phyloP scores from a whole-genome alignment of 2,329 filamentous ascomycete species.

The Penicillium sp. region DNA sequence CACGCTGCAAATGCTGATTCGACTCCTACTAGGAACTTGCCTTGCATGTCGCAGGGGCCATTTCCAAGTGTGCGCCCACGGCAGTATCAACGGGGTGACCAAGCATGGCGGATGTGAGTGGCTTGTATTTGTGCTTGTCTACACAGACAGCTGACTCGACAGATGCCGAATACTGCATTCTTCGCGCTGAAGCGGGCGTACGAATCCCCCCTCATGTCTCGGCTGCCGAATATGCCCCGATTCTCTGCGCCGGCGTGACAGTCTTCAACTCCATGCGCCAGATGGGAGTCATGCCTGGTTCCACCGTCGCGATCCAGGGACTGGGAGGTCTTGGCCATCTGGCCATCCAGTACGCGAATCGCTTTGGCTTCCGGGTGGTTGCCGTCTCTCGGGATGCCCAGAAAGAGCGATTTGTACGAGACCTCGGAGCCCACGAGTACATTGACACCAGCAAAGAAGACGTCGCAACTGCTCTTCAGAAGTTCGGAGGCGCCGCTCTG shows the following conservation, averaged over 20 bases:
- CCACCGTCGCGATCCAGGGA: slow-evolving; percentile 54
- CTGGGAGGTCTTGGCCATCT: slow-evolving; percentile 57
- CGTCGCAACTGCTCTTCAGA: slow-evolving; percentile 35
- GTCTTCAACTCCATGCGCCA: slow-evolving; percentile 53
- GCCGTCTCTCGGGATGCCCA: slow-evolving; percentile 51
- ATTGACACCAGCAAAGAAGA: slow-evolving; percentile 43
- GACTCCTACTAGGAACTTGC: slow-evolving; percentile 54
- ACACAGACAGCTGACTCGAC: background rate
- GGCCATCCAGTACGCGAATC: slow-evolving; percentile 55
- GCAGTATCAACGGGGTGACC: slow-evolving; percentile 64
- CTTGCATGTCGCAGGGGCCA: slow-evolving; percentile 62
- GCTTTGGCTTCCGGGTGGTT: slow-evolving; percentile 56
- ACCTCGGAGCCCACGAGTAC: slow-evolving; percentile 60
- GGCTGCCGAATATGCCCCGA: slow-evolving; percentile 48
- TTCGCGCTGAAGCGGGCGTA: slow-evolving; percentile 42
- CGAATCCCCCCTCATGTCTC: slow-evolving; percentile 51
- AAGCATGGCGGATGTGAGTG: slow-evolving; percentile 64
- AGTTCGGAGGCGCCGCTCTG: slow-evolving; percentile 38
- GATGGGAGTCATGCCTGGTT: slow-evolving; percentile 49
- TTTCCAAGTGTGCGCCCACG: slow-evolving; percentile 69
- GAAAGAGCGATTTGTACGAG: slow-evolving; percentile 57
- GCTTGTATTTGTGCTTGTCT: too few species aligned
- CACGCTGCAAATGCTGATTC: too few species aligned
- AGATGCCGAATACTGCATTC: slow-evolving; percentile 42
- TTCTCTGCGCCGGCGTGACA: slow-evolving; percentile 55